Percentiles rank a stretch among this genome's conserved stretches.
These are phyloP conservation scores for Ulvella scutata DNA, from an alignment of 139 green algal species.

Conservation along the genomic window DNA sequence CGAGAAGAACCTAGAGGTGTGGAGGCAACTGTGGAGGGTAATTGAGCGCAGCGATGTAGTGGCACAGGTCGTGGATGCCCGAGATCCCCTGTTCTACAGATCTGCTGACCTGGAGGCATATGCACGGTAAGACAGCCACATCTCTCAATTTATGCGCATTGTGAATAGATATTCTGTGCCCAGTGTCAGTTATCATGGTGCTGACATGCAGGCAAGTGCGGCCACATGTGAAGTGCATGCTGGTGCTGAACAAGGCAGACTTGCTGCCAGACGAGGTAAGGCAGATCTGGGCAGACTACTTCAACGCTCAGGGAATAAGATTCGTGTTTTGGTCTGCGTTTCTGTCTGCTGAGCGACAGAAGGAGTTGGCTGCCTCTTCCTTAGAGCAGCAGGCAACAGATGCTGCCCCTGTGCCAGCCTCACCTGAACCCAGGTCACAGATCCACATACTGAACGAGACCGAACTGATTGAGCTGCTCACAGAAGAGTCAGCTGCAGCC, in stretches of 20 bases:
- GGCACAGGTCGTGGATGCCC: slow-evolving; percentile 84
- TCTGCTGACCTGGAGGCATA: slow-evolving; percentile 66
- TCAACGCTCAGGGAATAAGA: slow-evolving; percentile 41
- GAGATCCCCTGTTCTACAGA: slow-evolving; percentile 89
- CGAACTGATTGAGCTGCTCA: slow-evolving; percentile 31
- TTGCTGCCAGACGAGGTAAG: slow-evolving; percentile 56
- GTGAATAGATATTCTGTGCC: neutral
- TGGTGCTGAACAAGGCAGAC: slow-evolving; percentile 98
- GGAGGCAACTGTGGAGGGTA: slow-evolving; percentile 96
- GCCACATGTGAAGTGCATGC: slow-evolving; percentile 22
- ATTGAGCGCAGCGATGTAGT: slow-evolving; percentile 88
- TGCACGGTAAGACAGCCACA: slow-evolving; percentile 37
- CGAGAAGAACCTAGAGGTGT: slow-evolving; percentile 99
- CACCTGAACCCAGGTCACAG: neutral
- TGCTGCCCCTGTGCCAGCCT: neutral
- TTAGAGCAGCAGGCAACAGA: neutral
- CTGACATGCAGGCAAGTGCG: neutral
- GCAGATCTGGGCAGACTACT: slow-evolving; percentile 69
- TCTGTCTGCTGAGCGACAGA: slow-evolving; percentile 28
- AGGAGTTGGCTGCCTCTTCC: neutral
- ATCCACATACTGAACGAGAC: slow-evolving; percentile 23
- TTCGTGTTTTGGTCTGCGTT: slow-evolving; percentile 75
- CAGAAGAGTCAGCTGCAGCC: slow-evolving; percentile 3
- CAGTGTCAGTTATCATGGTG: too few relatives aligned
- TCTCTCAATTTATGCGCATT: neutral